These are phyloP conservation scores for Rhodofomes roseus DNA, from an alignment of 1,284 basidiomycete species.

Conservation along the genomic window DNA sequence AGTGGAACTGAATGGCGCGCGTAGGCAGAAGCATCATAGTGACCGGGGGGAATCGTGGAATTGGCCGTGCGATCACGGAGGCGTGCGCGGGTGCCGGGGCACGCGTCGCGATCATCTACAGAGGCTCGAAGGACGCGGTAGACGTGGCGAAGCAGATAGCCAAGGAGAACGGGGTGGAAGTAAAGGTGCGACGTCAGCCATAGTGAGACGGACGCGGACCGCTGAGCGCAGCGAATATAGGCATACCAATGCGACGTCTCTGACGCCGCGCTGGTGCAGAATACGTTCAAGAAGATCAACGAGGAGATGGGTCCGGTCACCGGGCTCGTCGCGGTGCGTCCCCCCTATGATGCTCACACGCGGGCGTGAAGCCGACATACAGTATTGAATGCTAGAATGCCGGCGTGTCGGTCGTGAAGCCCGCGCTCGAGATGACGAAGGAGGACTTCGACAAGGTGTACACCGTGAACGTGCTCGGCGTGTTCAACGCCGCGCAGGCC, in stretches of 20 bases:
- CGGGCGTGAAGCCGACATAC: no score
- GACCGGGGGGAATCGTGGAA: slow-evolving; percentile 43
- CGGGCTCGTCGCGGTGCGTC: slow-evolving; percentile 37
- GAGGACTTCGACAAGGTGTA: slow-evolving; percentile 41
- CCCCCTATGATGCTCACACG: neutral
- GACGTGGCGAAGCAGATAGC: slow-evolving; percentile 33
- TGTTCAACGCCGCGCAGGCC: slow-evolving; percentile 40
- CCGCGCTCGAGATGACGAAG: slow-evolving; percentile 39
- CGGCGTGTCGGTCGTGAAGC: slow-evolving; percentile 45
- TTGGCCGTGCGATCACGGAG: slow-evolving; percentile 42
- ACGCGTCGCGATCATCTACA: slow-evolving; percentile 43
- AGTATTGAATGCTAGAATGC: slow-evolving; percentile 32
- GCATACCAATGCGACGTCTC: slow-evolving; percentile 43
- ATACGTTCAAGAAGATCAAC: slow-evolving; percentile 36
- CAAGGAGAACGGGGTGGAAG: slow-evolving; percentile 31
- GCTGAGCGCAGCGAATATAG: slow-evolving; percentile 16
- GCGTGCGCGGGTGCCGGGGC: slow-evolving; percentile 40
- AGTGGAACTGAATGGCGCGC: neutral
- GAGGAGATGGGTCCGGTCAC: slow-evolving; percentile 35
- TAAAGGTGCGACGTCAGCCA: slow-evolving; percentile 22
- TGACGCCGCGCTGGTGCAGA: slow-evolving; percentile 30
- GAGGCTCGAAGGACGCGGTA: slow-evolving; percentile 35
- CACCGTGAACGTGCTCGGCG: slow-evolving; percentile 37
- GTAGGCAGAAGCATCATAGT: slow-evolving; percentile 30
- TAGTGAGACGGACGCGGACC: neutral